Evolutionary conservation across 1,284 basidiomycete species (phyloP).

Genomic region (Ustilago trichophora): DNA sequence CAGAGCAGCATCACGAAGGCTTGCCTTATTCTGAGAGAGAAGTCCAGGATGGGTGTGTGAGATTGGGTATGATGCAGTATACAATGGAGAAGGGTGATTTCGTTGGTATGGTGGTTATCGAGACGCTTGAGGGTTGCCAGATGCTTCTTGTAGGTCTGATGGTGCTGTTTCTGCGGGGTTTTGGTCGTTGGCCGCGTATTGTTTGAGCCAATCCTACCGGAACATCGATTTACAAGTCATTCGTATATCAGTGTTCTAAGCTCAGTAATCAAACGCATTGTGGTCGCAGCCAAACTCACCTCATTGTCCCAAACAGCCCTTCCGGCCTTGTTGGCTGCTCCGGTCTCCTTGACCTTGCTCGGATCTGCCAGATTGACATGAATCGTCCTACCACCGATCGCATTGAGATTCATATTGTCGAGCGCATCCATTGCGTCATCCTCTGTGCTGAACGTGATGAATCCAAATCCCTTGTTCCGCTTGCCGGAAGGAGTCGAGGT

Average conservation of each 20-base stretch:
- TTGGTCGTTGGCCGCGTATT: slow-evolving; percentile 7
- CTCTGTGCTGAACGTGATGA: slow-evolving; percentile 30
- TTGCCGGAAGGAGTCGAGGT: slow-evolving; percentile 3
- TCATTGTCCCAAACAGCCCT: slow-evolving; percentile 42
- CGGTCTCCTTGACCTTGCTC: slow-evolving; percentile 11
- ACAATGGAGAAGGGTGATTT: no score
- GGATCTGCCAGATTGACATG: slow-evolving; percentile 43
- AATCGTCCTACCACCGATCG: slow-evolving; percentile 17
- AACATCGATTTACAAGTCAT: no score
- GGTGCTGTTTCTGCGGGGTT: background rate
- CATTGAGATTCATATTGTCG: slow-evolving; percentile 53
- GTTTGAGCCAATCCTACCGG: slow-evolving; percentile 48
- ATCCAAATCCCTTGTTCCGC: slow-evolving; percentile 42
- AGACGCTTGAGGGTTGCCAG: no score
- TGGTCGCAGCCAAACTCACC: no score
- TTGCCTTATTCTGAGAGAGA: no score
- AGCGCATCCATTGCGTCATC: slow-evolving; percentile 43
- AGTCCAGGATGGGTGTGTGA: no score
- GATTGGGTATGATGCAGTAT: no score
- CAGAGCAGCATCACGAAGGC: no score
- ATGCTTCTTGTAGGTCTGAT: background rate
- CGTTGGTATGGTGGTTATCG: no score
- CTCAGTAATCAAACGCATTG: no score
- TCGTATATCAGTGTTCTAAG: no score
- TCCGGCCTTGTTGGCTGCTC: background rate